A percentile compares a stretch with the other conserved stretches of the same genome.
Conservation (phyloP, 352 stramenopile genomes). For the Globisporangium nagaii region DNA sequence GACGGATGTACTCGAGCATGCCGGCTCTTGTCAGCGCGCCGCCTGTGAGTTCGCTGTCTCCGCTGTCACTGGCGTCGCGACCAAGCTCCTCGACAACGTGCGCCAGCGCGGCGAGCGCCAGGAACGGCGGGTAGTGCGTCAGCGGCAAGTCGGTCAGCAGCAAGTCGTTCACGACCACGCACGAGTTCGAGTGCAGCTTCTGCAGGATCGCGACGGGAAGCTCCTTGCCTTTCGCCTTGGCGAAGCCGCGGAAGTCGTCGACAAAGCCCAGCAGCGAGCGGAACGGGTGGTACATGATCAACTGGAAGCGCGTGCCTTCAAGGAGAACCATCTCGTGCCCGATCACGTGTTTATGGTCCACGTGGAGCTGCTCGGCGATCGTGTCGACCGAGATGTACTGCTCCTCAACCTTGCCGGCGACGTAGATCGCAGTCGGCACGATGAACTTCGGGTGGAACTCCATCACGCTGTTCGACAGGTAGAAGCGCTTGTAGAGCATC, state of each 20-base stretch:
- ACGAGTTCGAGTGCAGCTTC: constrained; percentile 73
- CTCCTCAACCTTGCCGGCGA: constrained; percentile 87
- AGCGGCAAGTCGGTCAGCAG: constrained; percentile 71
- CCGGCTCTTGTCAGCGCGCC: constrained; percentile 23
- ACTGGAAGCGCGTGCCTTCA: constrained; percentile 82
- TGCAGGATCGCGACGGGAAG: constrained; percentile 60
- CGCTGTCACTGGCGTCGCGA: constrained; percentile 12
- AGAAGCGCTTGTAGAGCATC: constrained; percentile 88
- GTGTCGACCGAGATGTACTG: constrained; percentile 87
- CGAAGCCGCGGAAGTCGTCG: constrained; percentile 72
- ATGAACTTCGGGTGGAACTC: constrained; percentile 87
- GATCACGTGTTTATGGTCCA: constrained; percentile 85
- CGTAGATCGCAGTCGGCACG: constrained; percentile 81
- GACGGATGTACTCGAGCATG: constrained; percentile 56
- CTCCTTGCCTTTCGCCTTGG: constrained; percentile 60
- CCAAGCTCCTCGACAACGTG: constrained; percentile 53
- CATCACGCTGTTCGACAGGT: constrained; percentile 86
- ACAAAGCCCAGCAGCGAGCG: constrained; percentile 77
- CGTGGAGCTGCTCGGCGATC: constrained; percentile 73
- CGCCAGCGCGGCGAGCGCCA: constrained; percentile 62
- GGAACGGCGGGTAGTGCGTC: constrained; percentile 52
- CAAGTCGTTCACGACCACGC: constrained; percentile 68
- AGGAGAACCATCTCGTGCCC: constrained; percentile 85
- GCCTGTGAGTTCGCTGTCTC: constrained; percentile 22
- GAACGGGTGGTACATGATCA: constrained; percentile 89